Evolutionary conservation across 345 rosid species (phyloP).

Genomic region (Melastoma malabathricum): DNA sequence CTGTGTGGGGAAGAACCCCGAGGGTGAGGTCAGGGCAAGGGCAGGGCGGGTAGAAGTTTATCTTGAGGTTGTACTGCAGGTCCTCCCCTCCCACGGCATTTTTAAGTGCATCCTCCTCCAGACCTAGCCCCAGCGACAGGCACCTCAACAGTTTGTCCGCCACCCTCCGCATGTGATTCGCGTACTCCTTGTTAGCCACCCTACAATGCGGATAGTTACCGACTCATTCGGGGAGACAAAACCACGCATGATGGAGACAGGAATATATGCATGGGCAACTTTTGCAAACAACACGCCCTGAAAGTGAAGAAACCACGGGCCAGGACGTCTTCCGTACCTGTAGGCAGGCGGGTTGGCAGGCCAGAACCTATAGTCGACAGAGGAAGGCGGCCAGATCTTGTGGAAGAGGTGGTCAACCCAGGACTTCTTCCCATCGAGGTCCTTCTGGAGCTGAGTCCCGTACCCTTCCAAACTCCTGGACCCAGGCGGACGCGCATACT

Average conservation of each 20-base stretch:
- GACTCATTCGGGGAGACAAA: background rate
- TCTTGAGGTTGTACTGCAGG: constrained; percentile 54
- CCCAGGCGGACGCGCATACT: constrained; percentile 32
- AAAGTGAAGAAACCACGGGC: no score
- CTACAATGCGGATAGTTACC: constrained; percentile 12
- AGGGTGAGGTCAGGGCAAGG: constrained; percentile 76
- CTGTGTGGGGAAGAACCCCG: constrained; percentile 78
- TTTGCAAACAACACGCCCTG: no score
- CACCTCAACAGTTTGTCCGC: constrained; percentile 30
- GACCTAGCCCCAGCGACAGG: constrained; percentile 54
- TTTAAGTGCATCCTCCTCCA: constrained; percentile 29
- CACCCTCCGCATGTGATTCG: constrained; percentile 26
- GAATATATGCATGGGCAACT: no score
- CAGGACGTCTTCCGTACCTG: constrained; percentile 35
- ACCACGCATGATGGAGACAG: background rate
- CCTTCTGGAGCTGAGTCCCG: constrained; percentile 46
- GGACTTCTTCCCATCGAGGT: constrained; percentile 37
- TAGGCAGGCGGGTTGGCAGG: constrained; percentile 60
- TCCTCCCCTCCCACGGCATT: constrained; percentile 53
- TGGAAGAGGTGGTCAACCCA: constrained; percentile 90
- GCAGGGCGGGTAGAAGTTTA: constrained; percentile 80
- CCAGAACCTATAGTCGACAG: constrained; percentile 53
- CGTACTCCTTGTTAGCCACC: constrained; percentile 67
- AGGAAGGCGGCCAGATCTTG: constrained; percentile 58
- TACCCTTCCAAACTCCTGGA: constrained; percentile 44